Evolutionary conservation across 192 early-diverging fungal genomes (phyloP).

Genomic region (Bifiguratus adelaidae): DNA sequence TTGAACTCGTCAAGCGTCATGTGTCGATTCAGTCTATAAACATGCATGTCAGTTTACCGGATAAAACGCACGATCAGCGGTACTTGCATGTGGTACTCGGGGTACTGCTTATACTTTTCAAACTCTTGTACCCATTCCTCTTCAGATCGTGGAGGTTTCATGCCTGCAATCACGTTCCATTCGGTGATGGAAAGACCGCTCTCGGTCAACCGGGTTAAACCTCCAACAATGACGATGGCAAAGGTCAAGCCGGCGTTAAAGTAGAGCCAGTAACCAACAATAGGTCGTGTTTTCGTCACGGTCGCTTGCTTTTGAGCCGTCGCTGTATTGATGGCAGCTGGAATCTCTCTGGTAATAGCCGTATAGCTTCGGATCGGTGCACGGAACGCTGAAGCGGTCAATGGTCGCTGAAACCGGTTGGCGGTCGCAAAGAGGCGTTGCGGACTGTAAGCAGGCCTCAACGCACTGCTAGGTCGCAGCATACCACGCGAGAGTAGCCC

Average conservation of each 20-base stretch:
- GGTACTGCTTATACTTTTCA: slow-evolving; percentile 97
- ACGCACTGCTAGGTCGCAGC: too few relatives aligned
- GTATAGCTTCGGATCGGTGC: too few relatives aligned
- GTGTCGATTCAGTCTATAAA: slow-evolving; percentile 67
- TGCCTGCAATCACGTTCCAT: slow-evolving; percentile 93
- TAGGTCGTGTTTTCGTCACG: slow-evolving; percentile 11
- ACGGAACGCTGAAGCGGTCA: too few relatives aligned
- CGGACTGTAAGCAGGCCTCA: too few relatives aligned
- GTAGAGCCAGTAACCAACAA: slow-evolving; percentile 92
- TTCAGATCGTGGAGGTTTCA: slow-evolving; percentile 78
- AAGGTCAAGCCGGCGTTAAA: slow-evolving; percentile 82
- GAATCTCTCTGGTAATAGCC: neutral
- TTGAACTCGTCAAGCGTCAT: slow-evolving; percentile 92
- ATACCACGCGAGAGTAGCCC: too few relatives aligned
- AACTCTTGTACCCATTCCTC: slow-evolving; percentile 90
- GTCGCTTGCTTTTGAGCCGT: neutral
- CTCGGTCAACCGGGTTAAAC: slow-evolving; percentile 94
- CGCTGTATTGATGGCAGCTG: neutral
- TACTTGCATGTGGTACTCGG: slow-evolving; percentile 88
- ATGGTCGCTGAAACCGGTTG: too few relatives aligned
- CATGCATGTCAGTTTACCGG: neutral
- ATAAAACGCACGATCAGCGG: neutral
- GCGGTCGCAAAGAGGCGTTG: too few relatives aligned
- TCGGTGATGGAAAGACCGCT: slow-evolving; percentile 93
- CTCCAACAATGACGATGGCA: slow-evolving; percentile 89